These are phyloP conservation scores for Neurospora pannonica DNA, from an alignment of 495 filamentous ascomycete species.

Conservation along the genomic window DNA sequence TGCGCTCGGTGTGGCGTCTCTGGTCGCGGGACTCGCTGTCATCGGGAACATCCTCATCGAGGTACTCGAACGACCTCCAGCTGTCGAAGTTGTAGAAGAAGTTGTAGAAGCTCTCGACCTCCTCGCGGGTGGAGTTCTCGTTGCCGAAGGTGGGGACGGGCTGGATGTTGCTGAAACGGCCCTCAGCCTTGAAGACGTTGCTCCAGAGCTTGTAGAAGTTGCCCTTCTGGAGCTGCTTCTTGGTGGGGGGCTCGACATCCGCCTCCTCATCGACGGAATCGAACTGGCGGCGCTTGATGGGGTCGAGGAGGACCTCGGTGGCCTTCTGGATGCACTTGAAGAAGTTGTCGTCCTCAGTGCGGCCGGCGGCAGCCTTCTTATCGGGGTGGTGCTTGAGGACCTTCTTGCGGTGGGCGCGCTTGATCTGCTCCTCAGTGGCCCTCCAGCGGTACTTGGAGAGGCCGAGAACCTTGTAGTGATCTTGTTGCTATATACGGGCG, in stretches of 20 bases:
- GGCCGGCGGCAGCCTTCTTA: conserved; percentile 88
- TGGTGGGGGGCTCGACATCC: conserved; percentile 80
- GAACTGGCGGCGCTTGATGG: conserved; percentile 86
- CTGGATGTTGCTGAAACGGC: conserved; percentile 80
- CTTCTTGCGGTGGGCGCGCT: conserved; percentile 97
- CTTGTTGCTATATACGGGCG: conserved; percentile 57
- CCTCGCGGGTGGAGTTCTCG: conserved; percentile 75
- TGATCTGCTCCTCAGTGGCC: conserved; percentile 96
- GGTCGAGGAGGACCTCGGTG: conserved; percentile 85
- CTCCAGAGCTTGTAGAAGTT: conserved; percentile 94
- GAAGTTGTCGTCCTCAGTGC: conserved; percentile 89
- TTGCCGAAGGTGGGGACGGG: conserved; percentile 80
- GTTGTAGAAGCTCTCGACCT: conserved; percentile 94
- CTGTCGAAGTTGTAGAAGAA: conserved; percentile 99
- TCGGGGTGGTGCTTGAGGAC: conserved; percentile 97
- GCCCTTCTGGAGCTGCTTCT: conserved; percentile 75
- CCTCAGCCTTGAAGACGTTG: conserved; percentile 78
- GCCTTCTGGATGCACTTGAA: conserved; percentile 99
- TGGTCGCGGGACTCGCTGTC: conserved; percentile 98
- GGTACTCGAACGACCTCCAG: conserved; percentile 96
- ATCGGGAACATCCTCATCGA: conserved; percentile 96
- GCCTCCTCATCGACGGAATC: conserved; percentile 93
- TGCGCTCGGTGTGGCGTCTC: conserved; percentile 93
- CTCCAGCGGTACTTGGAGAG: conserved; percentile 81
- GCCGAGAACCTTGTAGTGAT: conserved; percentile 96